These are phyloP conservation scores for Nelumbo lutea DNA, from an alignment of 164 flowering plant genomes.

Conservation along the genomic window DNA sequence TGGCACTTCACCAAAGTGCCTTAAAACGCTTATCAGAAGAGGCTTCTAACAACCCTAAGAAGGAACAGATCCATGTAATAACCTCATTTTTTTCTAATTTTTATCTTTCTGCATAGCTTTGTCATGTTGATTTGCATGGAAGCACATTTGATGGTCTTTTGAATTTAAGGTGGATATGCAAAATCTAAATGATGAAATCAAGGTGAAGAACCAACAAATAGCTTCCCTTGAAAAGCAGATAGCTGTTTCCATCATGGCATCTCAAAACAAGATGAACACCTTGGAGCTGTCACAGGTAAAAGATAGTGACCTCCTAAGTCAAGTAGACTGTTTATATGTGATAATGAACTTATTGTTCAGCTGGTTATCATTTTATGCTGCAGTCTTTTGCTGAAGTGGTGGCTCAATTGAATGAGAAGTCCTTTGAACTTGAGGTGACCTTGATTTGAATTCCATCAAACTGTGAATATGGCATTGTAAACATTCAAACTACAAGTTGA, in stretches of 20 bases:
- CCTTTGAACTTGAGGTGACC: constrained; percentile 94
- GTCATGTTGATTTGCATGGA: not conserved
- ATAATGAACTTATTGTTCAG: constrained; percentile 9
- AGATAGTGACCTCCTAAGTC: constrained; percentile 6
- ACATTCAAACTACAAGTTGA: not conserved
- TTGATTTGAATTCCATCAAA: not conserved
- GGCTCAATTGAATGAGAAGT: constrained; percentile 84
- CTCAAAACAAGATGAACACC: constrained; percentile 42
- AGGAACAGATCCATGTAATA: constrained; percentile 63
- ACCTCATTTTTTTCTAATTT: constrained; percentile 5
- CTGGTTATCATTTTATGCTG: constrained; percentile 17
- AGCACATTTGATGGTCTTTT: constrained; percentile 10
- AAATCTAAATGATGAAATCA: constrained; percentile 68
- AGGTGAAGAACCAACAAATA: constrained; percentile 63
- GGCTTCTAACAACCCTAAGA: constrained; percentile 54
- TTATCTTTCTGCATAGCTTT: not conserved
- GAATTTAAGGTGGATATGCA: constrained; percentile 56
- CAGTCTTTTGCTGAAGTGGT: constrained; percentile 72
- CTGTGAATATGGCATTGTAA: not conserved
- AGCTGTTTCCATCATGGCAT: constrained; percentile 36
- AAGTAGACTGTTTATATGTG: constrained; percentile 2
- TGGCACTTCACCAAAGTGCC: constrained; percentile 80
- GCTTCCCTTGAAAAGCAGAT: constrained; percentile 70
- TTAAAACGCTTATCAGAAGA: constrained; percentile 76
- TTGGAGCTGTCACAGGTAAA: constrained; percentile 60